Conservation (phyloP, 75 land plant genomes). For the Larix kaempferi region DNA sequence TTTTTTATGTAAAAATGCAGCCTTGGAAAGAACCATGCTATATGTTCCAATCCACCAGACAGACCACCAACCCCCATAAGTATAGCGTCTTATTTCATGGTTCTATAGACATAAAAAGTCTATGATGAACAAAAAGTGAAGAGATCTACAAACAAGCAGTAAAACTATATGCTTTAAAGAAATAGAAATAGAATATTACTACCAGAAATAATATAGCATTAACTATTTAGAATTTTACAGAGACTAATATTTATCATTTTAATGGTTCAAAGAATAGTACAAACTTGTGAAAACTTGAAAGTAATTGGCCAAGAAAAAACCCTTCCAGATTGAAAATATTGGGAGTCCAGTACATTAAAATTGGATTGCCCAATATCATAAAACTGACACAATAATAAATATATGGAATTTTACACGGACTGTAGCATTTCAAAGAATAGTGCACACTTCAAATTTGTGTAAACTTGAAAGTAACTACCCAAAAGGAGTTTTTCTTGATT, state of each 20-base stretch:
- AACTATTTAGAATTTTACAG: background rate
- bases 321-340: too few relatives aligned
- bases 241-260: background rate
- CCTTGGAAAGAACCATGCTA: slow-evolving; percentile 97
- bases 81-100: slow-evolving; percentile 20
- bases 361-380: too few relatives aligned
- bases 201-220: background rate
- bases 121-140: background rate
- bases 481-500: background rate
- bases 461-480: too few relatives aligned
- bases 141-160: background rate
- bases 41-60: slow-evolving; percentile 99
- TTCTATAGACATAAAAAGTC: slow-evolving; percentile 20
- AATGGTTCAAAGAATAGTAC: too few relatives aligned
- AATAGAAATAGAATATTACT: background rate
- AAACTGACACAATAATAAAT: too few relatives aligned
- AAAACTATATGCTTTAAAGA: background rate
- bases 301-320: background rate
- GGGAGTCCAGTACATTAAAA: too few relatives aligned
- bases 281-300: background rate
- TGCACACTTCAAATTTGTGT: too few relatives aligned
- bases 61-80: slow-evolving; percentile 99
- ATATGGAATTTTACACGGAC: too few relatives aligned
- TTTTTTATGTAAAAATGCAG: slow-evolving; percentile 86
- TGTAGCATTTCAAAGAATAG: too few relatives aligned